Percentiles rank a stretch among this genome's conserved stretches.
Evolutionary conservation across 768 basidiomycete genomes (phyloP).

Genomic region (Pisolithus microcarpus): DNA sequence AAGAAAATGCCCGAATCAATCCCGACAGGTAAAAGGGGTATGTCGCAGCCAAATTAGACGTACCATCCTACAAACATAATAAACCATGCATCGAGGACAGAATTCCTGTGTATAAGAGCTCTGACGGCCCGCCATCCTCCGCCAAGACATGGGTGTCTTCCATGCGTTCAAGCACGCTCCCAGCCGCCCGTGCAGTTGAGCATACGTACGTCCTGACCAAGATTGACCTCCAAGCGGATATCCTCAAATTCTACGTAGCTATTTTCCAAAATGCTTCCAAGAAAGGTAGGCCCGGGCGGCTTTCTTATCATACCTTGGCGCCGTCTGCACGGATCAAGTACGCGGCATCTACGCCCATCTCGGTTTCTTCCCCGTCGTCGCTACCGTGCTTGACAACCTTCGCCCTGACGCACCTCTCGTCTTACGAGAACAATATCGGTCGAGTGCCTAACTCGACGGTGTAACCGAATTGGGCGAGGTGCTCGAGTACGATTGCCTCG

Average conservation of each 20-base stretch:
- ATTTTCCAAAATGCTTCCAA: conserved; percentile 31
- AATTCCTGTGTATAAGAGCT: too few species aligned
- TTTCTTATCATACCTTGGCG: conserved; percentile 32
- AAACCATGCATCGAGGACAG: too few species aligned
- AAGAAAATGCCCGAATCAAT: too few species aligned
- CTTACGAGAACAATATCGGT: conserved; percentile 36
- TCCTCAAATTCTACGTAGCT: conserved; percentile 29
- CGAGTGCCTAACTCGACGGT: conserved; percentile 38
- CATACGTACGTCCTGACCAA: conserved; percentile 20
- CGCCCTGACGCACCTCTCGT: conserved; percentile 29
- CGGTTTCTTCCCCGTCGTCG: conserved; percentile 14
- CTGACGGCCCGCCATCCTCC: too few species aligned
- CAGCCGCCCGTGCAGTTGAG: background rate
- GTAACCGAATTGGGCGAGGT: conserved; percentile 18
- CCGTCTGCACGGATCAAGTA: conserved; percentile 40
- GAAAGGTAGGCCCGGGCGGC: conserved; percentile 34
- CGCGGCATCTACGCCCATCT: conserved; percentile 22
- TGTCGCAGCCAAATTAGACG: too few species aligned
- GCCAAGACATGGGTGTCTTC: too few species aligned
- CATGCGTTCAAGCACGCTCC: too few species aligned
- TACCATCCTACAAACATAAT: too few species aligned
- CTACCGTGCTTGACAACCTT: conserved; percentile 21
- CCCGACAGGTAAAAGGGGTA: too few species aligned
- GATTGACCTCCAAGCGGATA: conserved; percentile 23
- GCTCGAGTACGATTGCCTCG: conserved; percentile 23